Conservation (phyloP, 306 rosid species). For the Glycine soja region DNA sequence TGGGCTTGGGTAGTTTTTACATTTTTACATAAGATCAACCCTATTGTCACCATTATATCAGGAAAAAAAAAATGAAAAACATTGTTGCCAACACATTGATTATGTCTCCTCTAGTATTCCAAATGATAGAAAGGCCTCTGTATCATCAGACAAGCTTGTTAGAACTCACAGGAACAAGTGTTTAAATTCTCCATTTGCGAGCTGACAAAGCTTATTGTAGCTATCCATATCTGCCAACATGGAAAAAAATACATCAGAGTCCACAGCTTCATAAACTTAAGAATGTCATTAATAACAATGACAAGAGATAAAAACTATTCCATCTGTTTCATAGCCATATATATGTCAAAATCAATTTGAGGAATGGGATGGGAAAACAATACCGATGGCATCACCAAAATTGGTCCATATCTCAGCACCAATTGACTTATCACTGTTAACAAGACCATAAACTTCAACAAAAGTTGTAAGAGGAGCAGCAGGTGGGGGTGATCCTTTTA, state of each 20-base stretch:
- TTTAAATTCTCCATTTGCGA: conserved; percentile 86
- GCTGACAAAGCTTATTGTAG: conserved; percentile 86
- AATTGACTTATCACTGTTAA: conserved; percentile 76
- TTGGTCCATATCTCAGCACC: conserved; percentile 80
- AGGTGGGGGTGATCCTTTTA: conserved; percentile 67
- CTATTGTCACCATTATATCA: not conserved
- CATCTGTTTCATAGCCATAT: conserved; percentile 2
- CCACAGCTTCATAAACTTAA: conserved; percentile 18
- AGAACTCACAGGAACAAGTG: conserved; percentile 71
- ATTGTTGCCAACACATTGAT: conserved; percentile 9
- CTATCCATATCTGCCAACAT: conserved; percentile 63
- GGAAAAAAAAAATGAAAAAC: not conserved
- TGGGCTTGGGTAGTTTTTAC: not conserved
- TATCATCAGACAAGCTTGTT: conserved; percentile 32
- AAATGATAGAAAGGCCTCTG: conserved; percentile 9
- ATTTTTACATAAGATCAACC: not conserved
- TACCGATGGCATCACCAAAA: conserved; percentile 86
- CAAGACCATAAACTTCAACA: conserved; percentile 90
- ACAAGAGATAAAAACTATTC: not conserved
- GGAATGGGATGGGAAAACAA: conserved; percentile 28
- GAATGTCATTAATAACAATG: not conserved
- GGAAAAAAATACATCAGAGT: conserved; percentile 21
- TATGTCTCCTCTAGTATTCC: conserved; percentile 28
- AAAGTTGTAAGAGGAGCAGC: conserved; percentile 60
- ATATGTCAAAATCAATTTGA: not conserved